phyloP scores from a whole-genome alignment of 2,329 filamentous ascomycete species.

The Colletotrichum sublineola region DNA sequence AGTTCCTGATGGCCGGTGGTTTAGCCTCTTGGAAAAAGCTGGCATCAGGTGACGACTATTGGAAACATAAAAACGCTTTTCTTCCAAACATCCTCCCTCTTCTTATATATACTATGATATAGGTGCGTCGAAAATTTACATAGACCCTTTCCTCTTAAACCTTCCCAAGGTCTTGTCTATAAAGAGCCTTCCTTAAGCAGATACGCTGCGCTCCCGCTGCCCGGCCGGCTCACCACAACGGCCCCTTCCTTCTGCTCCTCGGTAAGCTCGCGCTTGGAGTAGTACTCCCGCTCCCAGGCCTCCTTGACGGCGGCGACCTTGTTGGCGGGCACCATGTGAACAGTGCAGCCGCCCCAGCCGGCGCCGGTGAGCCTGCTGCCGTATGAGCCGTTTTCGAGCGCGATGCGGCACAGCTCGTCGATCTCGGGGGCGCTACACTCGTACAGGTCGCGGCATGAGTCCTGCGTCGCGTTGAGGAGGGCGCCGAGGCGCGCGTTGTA shows the following conservation, averaged over 20 bases:
- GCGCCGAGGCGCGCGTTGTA: conserved; percentile 81
- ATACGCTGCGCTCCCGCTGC: conserved; percentile 75
- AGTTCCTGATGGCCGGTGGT: neutral
- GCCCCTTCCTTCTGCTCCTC: conserved; percentile 82
- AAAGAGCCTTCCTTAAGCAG: conserved; percentile 51
- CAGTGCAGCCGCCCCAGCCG: conserved; percentile 96
- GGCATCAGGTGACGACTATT: neutral
- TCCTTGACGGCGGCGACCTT: conserved; percentile 83
- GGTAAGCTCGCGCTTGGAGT: conserved; percentile 73
- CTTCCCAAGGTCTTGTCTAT: neutral
- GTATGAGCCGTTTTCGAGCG: conserved; percentile 81
- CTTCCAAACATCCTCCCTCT: neutral
- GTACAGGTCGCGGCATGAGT: conserved; percentile 87
- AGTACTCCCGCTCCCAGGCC: conserved; percentile 87
- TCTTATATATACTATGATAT: neutral
- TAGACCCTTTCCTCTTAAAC: neutral
- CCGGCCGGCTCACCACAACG: conserved; percentile 90
- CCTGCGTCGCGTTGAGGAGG: conserved; percentile 90
- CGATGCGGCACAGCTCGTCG: conserved; percentile 88
- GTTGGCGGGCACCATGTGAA: conserved; percentile 89
- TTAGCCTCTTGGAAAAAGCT: neutral
- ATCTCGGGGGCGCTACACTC: conserved; percentile 94
- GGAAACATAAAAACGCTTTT: neutral
- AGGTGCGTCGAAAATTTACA: neutral
- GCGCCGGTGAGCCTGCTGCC: conserved; percentile 91